Conservation (phyloP, 1,284 basidiomycete genomes). For the Melampsora larici-populina region DNA sequence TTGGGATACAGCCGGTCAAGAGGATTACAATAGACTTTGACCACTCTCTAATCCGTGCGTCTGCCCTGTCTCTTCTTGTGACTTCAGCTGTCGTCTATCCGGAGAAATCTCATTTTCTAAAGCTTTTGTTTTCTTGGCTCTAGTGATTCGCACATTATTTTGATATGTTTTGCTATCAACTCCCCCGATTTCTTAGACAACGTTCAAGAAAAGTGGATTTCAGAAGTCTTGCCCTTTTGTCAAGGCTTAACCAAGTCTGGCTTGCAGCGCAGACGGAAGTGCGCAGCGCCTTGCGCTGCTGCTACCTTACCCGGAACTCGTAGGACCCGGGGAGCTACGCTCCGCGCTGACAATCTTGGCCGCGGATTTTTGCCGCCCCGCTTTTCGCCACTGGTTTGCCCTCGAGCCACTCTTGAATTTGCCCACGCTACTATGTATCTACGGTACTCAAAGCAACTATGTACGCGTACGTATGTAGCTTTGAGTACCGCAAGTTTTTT, state of each 20-base stretch:
- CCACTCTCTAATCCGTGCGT: constrained; percentile 31
- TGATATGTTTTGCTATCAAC: constrained; percentile 90
- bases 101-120: constrained; percentile 9
- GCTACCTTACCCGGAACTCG: too few relatives aligned
- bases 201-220: constrained; percentile 96
- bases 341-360: too few relatives aligned
- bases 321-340: too few relatives aligned
- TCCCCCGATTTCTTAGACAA: constrained; percentile 88
- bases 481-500: too few relatives aligned
- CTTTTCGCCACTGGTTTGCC: too few relatives aligned
- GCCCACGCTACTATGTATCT: too few relatives aligned
- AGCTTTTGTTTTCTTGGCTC: constrained; percentile 69
- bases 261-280: too few relatives aligned
- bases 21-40: constrained; percentile 60
- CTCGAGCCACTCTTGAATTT: too few relatives aligned
- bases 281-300: too few relatives aligned
- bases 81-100: constrained; percentile 22
- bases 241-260: constrained; percentile 75
- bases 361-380: too few relatives aligned
- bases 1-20: constrained; percentile 94
- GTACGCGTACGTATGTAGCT: too few relatives aligned
- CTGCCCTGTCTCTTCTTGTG: neutral
- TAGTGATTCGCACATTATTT: constrained; percentile 78
- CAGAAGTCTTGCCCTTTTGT: constrained; percentile 90
- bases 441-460: too few relatives aligned